Evolutionary conservation across 2,329 filamentous ascomycete genomes (phyloP).

Genomic region (Aspergillus thermomutatus): DNA sequence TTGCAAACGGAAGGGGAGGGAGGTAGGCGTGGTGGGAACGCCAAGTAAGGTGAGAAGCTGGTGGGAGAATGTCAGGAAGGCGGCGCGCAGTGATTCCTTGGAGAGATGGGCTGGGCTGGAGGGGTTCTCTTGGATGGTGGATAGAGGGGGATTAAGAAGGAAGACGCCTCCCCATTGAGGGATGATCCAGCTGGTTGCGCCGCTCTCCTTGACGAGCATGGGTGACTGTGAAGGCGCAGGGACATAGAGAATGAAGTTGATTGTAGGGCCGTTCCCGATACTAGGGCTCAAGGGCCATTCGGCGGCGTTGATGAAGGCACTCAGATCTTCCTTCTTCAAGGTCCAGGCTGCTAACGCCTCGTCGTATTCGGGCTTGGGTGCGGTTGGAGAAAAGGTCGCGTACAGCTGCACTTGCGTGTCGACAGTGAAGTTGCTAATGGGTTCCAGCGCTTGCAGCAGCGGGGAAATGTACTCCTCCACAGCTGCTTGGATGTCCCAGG

Average conservation of each 20-base stretch:
- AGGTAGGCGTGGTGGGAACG: slow-evolving; percentile 71
- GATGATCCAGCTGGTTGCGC: slow-evolving; percentile 79
- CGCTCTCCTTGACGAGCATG: slow-evolving; percentile 57
- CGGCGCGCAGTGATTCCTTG: slow-evolving; percentile 66
- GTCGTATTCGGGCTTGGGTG: slow-evolving; percentile 56
- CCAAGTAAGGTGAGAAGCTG: slow-evolving; percentile 87
- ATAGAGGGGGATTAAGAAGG: slow-evolving; percentile 57
- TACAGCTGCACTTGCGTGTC: slow-evolving; percentile 96
- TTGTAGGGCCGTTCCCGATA: slow-evolving; percentile 86
- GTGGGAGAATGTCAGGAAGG: slow-evolving; percentile 84
- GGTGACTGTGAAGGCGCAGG: slow-evolving; percentile 66
- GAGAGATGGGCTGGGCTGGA: slow-evolving; percentile 52
- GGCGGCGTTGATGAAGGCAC: slow-evolving; percentile 93
- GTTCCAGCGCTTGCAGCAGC: slow-evolving; percentile 70
- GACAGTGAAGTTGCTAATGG: slow-evolving; percentile 92
- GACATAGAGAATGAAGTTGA: slow-evolving; percentile 93
- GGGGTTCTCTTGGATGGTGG: slow-evolving; percentile 37
- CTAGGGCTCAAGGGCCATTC: slow-evolving; percentile 96
- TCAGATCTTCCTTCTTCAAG: slow-evolving; percentile 79
- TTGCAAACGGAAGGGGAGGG: slow-evolving; percentile 78
- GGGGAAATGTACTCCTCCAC: slow-evolving; percentile 78
- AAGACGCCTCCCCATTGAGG: slow-evolving; percentile 89
- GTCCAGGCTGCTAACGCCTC: slow-evolving; percentile 57
- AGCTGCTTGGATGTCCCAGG: slow-evolving; percentile 86
- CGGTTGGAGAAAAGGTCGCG: slow-evolving; percentile 64